Conservation (phyloP, 108 stramenopile species). For the Discostella pseudostelligera region DNA sequence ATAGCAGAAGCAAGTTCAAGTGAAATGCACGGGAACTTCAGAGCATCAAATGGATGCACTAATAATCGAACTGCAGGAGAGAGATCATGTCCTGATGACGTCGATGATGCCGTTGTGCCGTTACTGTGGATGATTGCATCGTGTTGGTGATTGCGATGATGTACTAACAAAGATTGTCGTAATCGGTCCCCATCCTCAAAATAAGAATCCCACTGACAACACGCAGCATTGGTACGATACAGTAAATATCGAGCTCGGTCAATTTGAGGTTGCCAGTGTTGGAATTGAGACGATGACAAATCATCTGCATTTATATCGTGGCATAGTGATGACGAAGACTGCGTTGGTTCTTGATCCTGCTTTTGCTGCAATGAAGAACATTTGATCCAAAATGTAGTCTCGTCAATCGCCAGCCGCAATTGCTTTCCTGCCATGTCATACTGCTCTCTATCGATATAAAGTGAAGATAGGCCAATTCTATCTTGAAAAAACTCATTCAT, state of each 20-base stretch:
- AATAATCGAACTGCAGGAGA: slow-evolving; percentile 26
- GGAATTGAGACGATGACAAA: slow-evolving; percentile 14
- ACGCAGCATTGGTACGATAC: slow-evolving; percentile 50
- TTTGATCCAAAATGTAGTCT: slow-evolving; percentile 27
- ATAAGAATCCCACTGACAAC: slow-evolving; percentile 50
- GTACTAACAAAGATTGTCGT: slow-evolving; percentile 13
- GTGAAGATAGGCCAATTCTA: slow-evolving; percentile 53
- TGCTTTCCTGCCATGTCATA: slow-evolving; percentile 52
- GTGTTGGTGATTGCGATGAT: no score
- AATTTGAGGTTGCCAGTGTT: slow-evolving; percentile 34
- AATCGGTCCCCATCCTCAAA: slow-evolving; percentile 40
- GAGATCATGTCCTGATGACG: slow-evolving; percentile 1
- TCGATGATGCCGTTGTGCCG: background rate
- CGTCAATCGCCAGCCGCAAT: slow-evolving; percentile 35
- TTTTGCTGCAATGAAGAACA: background rate
- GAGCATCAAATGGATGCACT: slow-evolving; percentile 56
- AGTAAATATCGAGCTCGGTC: slow-evolving; percentile 44
- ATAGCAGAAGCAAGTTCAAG: slow-evolving; percentile 47
- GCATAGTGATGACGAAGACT: background rate
- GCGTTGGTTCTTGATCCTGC: background rate
- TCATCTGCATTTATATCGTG: background rate
- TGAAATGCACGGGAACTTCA: slow-evolving; percentile 56
- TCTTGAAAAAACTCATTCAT: slow-evolving; percentile 47
- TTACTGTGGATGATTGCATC: no score
- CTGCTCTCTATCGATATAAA: slow-evolving; percentile 49